Conservation (phyloP, 805 yeast species). For the Lipomyces yamanashiensis region DNA sequence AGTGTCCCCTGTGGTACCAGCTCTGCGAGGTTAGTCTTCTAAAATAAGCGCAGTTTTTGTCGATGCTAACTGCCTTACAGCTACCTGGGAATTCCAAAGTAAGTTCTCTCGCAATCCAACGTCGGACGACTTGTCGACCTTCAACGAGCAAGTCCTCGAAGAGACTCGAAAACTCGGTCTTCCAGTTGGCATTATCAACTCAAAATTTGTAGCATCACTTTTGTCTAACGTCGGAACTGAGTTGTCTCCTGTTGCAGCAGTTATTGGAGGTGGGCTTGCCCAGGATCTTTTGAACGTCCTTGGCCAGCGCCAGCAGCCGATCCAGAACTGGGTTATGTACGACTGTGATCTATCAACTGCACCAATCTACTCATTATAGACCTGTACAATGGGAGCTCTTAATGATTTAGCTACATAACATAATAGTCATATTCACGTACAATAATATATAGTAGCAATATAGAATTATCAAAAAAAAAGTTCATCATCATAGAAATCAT, state of each 20-base stretch:
- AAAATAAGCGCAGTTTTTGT: too few relatives aligned
- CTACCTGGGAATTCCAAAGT: slow-evolving; percentile 55
- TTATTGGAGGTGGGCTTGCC: slow-evolving; percentile 85
- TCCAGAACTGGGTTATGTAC: slow-evolving; percentile 77
- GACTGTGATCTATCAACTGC: slow-evolving; percentile 74
- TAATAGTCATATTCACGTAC: neutral
- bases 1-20: slow-evolving; percentile 62
- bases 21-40: slow-evolving; percentile 20
- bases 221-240: slow-evolving; percentile 54
- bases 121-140: slow-evolving; percentile 3
- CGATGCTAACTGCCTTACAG: slow-evolving; percentile 43
- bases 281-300: slow-evolving; percentile 88
- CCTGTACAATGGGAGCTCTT: neutral
- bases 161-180: slow-evolving; percentile 47
- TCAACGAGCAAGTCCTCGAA: slow-evolving; percentile 21
- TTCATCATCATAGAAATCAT: slow-evolving; percentile 13
- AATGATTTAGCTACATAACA: neutral
- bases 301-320: slow-evolving; percentile 75
- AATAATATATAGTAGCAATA: neutral
- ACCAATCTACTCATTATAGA: slow-evolving; percentile 63
- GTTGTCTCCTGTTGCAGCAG: slow-evolving; percentile 81
- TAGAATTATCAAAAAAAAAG: neutral
- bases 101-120: neutral
- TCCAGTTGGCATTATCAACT: slow-evolving; percentile 53
- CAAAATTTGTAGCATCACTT: slow-evolving; percentile 46